These are phyloP conservation scores for Sarocladium brachiariae DNA, from an alignment of 2,329 filamentous ascomycete species.

Conservation along the genomic window DNA sequence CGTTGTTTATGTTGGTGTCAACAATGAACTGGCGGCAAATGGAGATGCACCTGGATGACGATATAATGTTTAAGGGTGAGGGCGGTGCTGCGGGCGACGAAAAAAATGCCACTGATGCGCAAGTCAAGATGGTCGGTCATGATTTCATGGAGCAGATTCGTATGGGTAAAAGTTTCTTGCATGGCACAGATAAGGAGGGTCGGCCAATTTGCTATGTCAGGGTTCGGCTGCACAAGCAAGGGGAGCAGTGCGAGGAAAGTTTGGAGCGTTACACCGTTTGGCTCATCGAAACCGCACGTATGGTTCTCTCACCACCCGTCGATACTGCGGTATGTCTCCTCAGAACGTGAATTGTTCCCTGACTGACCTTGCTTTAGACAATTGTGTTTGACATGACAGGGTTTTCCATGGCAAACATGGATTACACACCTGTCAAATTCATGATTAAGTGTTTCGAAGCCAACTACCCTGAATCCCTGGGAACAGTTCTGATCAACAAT, in stretches of 20 bases:
- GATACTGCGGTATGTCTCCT: slow-evolving; percentile 81
- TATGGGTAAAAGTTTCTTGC: slow-evolving; percentile 88
- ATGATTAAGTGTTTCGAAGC: slow-evolving; percentile 99
- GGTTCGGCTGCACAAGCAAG: slow-evolving; percentile 72
- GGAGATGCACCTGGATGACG: slow-evolving; percentile 83
- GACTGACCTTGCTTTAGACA: slow-evolving; percentile 45
- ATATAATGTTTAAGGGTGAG: slow-evolving; percentile 76
- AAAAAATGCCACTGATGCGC: slow-evolving; percentile 44
- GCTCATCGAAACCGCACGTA: slow-evolving; percentile 86
- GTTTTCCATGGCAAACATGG: slow-evolving; percentile 95
- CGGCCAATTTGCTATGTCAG: slow-evolving; percentile 83
- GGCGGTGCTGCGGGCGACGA: slow-evolving; percentile 54
- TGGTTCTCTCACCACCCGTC: slow-evolving; percentile 70
- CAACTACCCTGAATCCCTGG: slow-evolving; percentile 92
- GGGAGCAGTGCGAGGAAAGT: slow-evolving; percentile 74
- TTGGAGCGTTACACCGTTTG: slow-evolving; percentile 89
- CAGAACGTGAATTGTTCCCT: background rate
- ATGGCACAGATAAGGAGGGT: slow-evolving; percentile 77
- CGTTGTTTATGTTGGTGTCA: slow-evolving; percentile 87
- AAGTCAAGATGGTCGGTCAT: slow-evolving; percentile 57
- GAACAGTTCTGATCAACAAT: slow-evolving; percentile 87
- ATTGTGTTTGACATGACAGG: slow-evolving; percentile 94
- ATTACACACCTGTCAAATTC: slow-evolving; percentile 94
- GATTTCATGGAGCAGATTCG: slow-evolving; percentile 81
- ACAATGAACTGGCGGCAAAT: slow-evolving; percentile 85